These are phyloP conservation scores for Pseudomassariella vexata DNA, from an alignment of 2,329 filamentous ascomycete genomes.

Conservation along the genomic window DNA sequence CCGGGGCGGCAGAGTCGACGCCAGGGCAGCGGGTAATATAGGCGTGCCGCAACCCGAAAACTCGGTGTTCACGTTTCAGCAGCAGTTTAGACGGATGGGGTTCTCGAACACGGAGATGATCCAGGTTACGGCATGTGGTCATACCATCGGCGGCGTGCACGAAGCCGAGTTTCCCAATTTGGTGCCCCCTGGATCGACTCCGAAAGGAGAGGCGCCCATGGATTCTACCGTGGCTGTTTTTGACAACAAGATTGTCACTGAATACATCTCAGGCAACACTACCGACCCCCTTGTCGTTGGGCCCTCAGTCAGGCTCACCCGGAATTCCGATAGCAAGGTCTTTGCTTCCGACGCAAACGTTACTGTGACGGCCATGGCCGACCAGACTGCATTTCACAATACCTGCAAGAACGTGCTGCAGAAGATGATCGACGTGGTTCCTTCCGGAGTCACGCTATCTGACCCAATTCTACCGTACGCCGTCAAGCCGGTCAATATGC, in stretches of 20 bases:
- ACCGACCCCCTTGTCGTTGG: slow-evolving; percentile 51
- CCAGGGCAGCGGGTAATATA: slow-evolving; percentile 34
- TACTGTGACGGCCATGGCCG: slow-evolving; percentile 44
- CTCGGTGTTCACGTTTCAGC: slow-evolving; percentile 40
- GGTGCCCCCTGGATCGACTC: slow-evolving; percentile 35
- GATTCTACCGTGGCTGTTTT: slow-evolving; percentile 44
- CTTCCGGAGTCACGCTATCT: slow-evolving; percentile 41
- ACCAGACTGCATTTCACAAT: slow-evolving; percentile 36
- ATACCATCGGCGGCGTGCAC: slow-evolving; percentile 57
- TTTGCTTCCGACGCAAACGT: slow-evolving; percentile 50
- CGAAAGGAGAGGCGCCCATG: slow-evolving; percentile 38
- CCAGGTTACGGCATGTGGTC: slow-evolving; percentile 53
- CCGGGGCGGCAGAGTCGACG: slow-evolving; percentile 49
- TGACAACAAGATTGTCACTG: slow-evolving; percentile 51
- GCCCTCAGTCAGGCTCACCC: slow-evolving; percentile 33
- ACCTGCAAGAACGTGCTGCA: slow-evolving; percentile 47
- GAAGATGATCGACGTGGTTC: slow-evolving; percentile 58
- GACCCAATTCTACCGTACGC: slow-evolving; percentile 49
- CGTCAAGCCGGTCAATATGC: slow-evolving; percentile 53
- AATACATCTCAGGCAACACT: slow-evolving; percentile 49
- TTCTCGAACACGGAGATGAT: slow-evolving; percentile 54
- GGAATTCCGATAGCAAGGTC: slow-evolving; percentile 50
- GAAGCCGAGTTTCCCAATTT: slow-evolving; percentile 46
- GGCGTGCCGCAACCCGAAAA: slow-evolving; percentile 56
- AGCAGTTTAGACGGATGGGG: slow-evolving; percentile 53